These are phyloP conservation scores for Argentina anserina DNA, from an alignment of 306 rosid genomes.

Conservation along the genomic window DNA sequence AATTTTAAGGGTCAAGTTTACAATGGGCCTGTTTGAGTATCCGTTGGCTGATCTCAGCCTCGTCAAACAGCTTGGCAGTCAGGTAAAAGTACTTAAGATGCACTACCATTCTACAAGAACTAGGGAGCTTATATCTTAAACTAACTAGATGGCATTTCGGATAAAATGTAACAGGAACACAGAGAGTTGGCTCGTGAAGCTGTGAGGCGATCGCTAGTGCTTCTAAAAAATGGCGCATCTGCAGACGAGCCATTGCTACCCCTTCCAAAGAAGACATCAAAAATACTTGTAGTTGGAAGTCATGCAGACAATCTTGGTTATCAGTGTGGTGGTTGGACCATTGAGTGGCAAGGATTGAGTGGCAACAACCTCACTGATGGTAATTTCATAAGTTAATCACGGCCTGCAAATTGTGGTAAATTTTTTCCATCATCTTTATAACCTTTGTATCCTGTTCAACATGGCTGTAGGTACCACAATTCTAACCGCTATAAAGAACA, in stretches of 20 bases:
- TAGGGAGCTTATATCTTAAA: background rate
- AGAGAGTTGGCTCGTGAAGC: constrained; percentile 45
- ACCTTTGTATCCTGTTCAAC: background rate
- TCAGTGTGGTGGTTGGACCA: constrained; percentile 50
- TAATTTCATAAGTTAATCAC: background rate
- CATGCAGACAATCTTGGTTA: constrained; percentile 42
- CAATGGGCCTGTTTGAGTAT: constrained; percentile 37
- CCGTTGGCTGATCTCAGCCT: constrained; percentile 37
- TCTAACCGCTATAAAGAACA: constrained; percentile 22
- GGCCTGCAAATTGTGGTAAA: background rate
- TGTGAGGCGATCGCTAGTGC: constrained; percentile 32
- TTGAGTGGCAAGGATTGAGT: constrained; percentile 32
- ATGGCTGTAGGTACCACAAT: constrained; percentile 21
- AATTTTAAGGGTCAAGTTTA: constrained; percentile 33
- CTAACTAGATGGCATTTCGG: background rate
- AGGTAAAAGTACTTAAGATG: constrained; percentile 16
- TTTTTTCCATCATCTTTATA: background rate
- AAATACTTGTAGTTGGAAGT: constrained; percentile 36
- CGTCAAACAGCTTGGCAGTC: constrained; percentile 29
- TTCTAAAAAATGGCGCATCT: constrained; percentile 34
- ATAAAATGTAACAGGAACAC: constrained; percentile 24
- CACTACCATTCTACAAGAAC: background rate
- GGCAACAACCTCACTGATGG: constrained; percentile 24
- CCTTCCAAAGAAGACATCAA: constrained; percentile 29
- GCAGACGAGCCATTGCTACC: constrained; percentile 28